These are phyloP conservation scores for Nannizziopsis arthrosporioides DNA, from an alignment of 2,329 filamentous ascomycete genomes.

Conservation along the genomic window DNA sequence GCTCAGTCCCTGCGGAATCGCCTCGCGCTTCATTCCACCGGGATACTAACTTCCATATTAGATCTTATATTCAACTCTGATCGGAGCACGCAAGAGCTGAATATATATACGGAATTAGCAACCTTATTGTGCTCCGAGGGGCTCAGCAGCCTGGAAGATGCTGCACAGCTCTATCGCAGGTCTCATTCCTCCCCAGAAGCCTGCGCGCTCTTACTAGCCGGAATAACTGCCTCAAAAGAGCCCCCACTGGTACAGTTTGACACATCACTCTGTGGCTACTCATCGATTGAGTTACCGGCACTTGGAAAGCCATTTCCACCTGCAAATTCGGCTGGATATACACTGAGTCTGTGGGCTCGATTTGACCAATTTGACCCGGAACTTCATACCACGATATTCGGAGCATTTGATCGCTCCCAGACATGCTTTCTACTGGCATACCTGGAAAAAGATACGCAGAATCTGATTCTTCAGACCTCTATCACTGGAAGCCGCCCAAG, in stretches of 20 bases:
- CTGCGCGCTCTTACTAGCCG: conserved; percentile 60
- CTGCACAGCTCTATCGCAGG: conserved; percentile 58
- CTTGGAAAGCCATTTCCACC: conserved; percentile 79
- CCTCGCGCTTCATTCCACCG: conserved; percentile 58
- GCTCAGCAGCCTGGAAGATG: conserved; percentile 68
- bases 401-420: conserved; percentile 82
- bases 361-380: conserved; percentile 75
- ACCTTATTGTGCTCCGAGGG: conserved; percentile 60
- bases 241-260: conserved; percentile 92
- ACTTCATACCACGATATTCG: conserved; percentile 89
- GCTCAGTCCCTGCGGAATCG: conserved; percentile 57
- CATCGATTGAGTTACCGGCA: conserved; percentile 80
- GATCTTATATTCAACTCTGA: conserved; percentile 48
- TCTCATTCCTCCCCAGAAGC: conserved; percentile 42
- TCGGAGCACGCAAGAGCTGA: conserved; percentile 46
- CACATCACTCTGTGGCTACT: conserved; percentile 73
- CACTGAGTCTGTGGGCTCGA: conserved; percentile 76
- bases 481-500: conserved; percentile 76
- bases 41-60: conserved; percentile 56
- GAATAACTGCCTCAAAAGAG: conserved; percentile 60
- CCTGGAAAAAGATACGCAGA: conserved; percentile 81
- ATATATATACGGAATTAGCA: conserved; percentile 55
- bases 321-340: conserved; percentile 67
- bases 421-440: conserved; percentile 91
- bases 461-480: conserved; percentile 93